Conservation (phyloP, 176 grass and related monocot species). For the Avena insularis region DNA sequence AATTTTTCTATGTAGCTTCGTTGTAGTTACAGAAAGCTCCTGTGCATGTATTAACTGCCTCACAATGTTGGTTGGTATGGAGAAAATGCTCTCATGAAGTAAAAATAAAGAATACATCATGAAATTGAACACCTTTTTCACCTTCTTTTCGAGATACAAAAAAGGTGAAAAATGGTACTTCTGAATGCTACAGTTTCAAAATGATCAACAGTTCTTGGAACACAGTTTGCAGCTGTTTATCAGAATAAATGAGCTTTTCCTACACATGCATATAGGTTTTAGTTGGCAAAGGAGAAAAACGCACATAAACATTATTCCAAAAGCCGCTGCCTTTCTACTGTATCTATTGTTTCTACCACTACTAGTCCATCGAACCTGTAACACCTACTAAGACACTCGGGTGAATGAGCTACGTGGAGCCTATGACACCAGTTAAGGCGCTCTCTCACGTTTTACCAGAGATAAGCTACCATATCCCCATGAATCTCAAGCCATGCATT, state of each 20-base stretch:
- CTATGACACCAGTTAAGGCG: conserved; percentile 34
- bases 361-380: no score
- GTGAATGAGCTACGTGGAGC: conserved; percentile 26
- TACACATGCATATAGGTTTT: not conserved
- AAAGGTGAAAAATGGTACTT: not conserved
- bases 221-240: not conserved
- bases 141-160: not conserved
- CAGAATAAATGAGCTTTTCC: not conserved
- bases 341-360: no score
- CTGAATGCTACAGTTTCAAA: conserved; percentile 1
- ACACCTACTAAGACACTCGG: not conserved
- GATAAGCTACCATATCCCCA: conserved; percentile 46
- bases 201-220: not conserved
- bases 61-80: conserved; percentile 19
- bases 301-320: not conserved
- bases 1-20: not conserved
- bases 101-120: not conserved
- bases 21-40: not conserved
- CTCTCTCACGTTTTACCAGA: not conserved
- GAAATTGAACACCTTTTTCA: not conserved
- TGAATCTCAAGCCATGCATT: conserved; percentile 22
- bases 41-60: not conserved
- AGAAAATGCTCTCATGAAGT: not conserved
- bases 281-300: not conserved
- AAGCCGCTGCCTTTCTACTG: not conserved